phyloP scores from a whole-genome alignment of 345 rosid genomes.

The Eucalyptus marginata region DNA sequence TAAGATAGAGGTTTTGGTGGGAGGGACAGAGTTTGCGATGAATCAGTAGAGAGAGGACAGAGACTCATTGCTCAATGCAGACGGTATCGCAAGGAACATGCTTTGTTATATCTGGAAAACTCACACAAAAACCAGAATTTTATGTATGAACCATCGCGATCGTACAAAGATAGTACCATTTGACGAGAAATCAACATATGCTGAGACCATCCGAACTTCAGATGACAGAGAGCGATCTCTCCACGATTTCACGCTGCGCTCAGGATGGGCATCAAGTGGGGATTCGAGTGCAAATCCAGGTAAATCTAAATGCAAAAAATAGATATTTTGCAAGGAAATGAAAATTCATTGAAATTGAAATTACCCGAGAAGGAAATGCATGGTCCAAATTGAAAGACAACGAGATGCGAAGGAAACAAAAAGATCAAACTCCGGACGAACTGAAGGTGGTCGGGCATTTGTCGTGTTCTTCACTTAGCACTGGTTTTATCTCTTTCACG shows the following conservation, averaged over 20 bases:
- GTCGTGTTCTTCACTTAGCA: not conserved
- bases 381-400: not conserved
- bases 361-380: not conserved
- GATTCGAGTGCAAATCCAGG: not conserved
- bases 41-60: not conserved
- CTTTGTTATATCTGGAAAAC: not conserved
- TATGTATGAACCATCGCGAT: not conserved
- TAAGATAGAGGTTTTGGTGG: not conserved
- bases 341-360: not conserved
- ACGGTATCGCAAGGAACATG: not conserved
- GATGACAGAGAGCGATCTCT: not conserved
- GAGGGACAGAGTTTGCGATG: not conserved
- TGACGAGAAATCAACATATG: not conserved
- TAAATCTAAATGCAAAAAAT: not conserved
- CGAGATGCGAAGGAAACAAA: not conserved
- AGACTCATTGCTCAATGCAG: not conserved
- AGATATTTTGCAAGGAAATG: rapidly evolving
- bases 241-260: not conserved
- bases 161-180: not conserved
- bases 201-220: not conserved
- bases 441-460: no score
- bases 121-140: not conserved
- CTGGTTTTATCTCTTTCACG: no score
- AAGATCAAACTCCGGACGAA: no score
- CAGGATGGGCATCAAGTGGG: not conserved